Evolutionary conservation across 2,329 filamentous ascomycete species (phyloP).

Genomic region (Cyphellophora attinorum): DNA sequence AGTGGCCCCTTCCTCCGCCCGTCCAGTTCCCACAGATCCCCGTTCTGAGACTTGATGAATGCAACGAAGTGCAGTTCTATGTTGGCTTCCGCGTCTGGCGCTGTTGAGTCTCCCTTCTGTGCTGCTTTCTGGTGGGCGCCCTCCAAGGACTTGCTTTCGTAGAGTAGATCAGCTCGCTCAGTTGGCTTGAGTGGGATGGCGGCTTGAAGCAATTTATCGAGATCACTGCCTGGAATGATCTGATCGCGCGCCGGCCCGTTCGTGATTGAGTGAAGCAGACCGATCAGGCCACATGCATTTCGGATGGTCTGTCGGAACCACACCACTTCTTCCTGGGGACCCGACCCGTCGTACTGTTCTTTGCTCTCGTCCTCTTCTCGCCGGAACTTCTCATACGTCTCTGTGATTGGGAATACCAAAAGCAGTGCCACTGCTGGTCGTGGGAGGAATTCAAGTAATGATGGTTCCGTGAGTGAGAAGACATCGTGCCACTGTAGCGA

Average conservation of each 20-base stretch:
- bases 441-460: slow-evolving; percentile 76
- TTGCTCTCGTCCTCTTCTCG: slow-evolving; percentile 59
- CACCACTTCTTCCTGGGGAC: slow-evolving; percentile 63
- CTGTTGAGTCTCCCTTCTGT: slow-evolving; percentile 63
- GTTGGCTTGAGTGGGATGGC: slow-evolving; percentile 61
- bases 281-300: slow-evolving; percentile 89
- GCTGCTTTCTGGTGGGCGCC: slow-evolving; percentile 71
- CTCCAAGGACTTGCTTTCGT: slow-evolving; percentile 66
- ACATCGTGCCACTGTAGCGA: slow-evolving; percentile 78
- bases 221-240: slow-evolving; percentile 42
- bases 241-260: slow-evolving; percentile 64
- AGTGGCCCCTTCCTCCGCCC: slow-evolving; percentile 64
- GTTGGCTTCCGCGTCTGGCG: slow-evolving; percentile 67
- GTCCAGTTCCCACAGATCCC: slow-evolving; percentile 72
- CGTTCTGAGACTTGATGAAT: slow-evolving; percentile 69
- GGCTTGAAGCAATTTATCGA: slow-evolving; percentile 51
- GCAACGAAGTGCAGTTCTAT: slow-evolving; percentile 95
- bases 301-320: slow-evolving; percentile 96
- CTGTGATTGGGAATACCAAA: slow-evolving; percentile 79
- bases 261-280: slow-evolving; percentile 67
- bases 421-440: slow-evolving; percentile 81
- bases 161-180: slow-evolving; percentile 63
- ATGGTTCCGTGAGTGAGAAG: slow-evolving; percentile 77
- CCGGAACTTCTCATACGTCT: slow-evolving; percentile 69
- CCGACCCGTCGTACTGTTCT: slow-evolving; percentile 57